These are phyloP conservation scores for Calonectria hongkongensis DNA, from an alignment of 2,329 filamentous ascomycete genomes.

Conservation along the genomic window DNA sequence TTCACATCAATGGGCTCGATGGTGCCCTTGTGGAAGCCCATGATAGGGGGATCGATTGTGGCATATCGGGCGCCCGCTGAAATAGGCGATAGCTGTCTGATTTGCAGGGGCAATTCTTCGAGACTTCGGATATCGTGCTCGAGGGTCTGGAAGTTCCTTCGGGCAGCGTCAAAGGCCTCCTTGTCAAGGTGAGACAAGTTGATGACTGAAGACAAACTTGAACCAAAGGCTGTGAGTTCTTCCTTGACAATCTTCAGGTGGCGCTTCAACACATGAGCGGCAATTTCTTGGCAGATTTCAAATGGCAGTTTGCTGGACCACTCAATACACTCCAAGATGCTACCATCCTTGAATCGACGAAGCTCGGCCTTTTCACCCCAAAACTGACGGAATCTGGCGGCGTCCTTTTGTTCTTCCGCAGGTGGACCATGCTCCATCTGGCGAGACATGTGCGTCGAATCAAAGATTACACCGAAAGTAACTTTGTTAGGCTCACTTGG, in stretches of 20 bases:
- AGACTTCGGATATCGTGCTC: conserved; percentile 86
- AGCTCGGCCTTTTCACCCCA: conserved; percentile 97
- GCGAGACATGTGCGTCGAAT: conserved; percentile 82
- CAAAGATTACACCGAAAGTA: conserved; percentile 81
- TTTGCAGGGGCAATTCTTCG: conserved; percentile 89
- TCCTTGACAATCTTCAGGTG: conserved; percentile 79
- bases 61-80: conserved; percentile 84
- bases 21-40: conserved; percentile 66
- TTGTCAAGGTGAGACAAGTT: conserved; percentile 68
- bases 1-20: conserved; percentile 82
- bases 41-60: conserved; percentile 69
- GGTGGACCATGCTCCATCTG: conserved; percentile 91
- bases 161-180: conserved; percentile 79
- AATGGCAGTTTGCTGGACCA: conserved; percentile 81
- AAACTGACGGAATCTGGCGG: conserved; percentile 88
- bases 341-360: conserved; percentile 95
- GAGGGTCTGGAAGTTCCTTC: conserved; percentile 81
- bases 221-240: conserved; percentile 71
- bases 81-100: conserved; percentile 86
- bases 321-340: conserved; percentile 92
- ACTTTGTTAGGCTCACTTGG: conserved; percentile 63
- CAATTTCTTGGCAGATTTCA: conserved; percentile 86
- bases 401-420: conserved; percentile 89
- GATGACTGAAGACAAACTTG: conserved; percentile 70
- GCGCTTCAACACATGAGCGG: conserved; percentile 80